A percentile compares a stretch with the other conserved stretches of the same genome.
Evolutionary conservation across 2,329 filamentous ascomycete species (phyloP).

Genomic region (Botryotinia calthae): DNA sequence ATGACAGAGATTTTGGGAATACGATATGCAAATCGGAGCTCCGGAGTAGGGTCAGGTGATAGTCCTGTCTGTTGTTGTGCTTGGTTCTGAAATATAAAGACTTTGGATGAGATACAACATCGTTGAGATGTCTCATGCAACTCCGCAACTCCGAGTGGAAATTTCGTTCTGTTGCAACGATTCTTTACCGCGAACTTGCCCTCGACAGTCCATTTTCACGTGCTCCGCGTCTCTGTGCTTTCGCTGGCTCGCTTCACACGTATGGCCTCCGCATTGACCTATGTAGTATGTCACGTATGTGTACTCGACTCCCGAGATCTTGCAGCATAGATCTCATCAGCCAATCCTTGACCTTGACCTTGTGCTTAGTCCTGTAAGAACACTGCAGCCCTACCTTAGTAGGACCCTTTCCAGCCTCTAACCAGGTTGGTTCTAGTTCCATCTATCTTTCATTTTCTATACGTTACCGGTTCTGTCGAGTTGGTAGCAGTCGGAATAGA

Average conservation of each 20-base stretch:
- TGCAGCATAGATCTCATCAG: neutral
- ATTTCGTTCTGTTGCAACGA: neutral
- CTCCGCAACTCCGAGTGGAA: neutral
- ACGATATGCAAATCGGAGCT: neutral
- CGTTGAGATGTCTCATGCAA: neutral
- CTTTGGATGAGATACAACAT: neutral
- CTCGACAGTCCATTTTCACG: neutral
- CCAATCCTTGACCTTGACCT: neutral
- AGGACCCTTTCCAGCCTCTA: neutral
- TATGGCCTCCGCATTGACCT: neutral
- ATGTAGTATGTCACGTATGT: neutral
- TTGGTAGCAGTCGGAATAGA: neutral
- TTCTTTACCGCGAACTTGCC: neutral
- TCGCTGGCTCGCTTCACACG: neutral
- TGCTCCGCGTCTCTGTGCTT: neutral
- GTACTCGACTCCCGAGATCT: constrained; percentile 11
- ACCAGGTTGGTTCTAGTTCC: constrained; percentile 5
- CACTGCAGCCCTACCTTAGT: constrained; percentile 1
- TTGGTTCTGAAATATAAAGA: neutral
- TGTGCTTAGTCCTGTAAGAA: neutral
- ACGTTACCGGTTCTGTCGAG: neutral
- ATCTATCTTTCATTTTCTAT: neutral
- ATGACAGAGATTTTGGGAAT: neutral
- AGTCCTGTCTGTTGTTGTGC: neutral
- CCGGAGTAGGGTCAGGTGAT: neutral